Conservation (phyloP, 768 basidiomycete genomes). For the Crassisporium funariophilum region DNA sequence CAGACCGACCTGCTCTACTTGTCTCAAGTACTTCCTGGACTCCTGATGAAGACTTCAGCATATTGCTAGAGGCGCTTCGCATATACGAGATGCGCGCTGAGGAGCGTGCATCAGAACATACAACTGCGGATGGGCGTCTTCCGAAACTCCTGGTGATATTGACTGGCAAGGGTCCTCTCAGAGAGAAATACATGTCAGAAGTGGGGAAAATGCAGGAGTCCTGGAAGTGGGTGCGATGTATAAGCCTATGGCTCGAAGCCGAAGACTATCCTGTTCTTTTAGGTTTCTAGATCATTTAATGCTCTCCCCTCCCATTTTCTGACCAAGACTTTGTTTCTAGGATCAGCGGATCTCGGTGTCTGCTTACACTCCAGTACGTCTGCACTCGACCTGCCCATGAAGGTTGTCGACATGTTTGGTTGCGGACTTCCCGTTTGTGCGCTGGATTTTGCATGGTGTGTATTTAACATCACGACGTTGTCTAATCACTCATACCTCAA, state of each 20-base stretch:
- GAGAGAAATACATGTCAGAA: slow-evolving; percentile 70
- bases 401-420: slow-evolving; percentile 99
- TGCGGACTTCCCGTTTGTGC: slow-evolving; percentile 95
- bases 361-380: slow-evolving; percentile 91
- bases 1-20: slow-evolving; percentile 81
- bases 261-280: slow-evolving; percentile 88
- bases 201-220: slow-evolving; percentile 58
- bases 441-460: slow-evolving; percentile 83
- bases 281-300: slow-evolving; percentile 43
- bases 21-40: slow-evolving; percentile 98
- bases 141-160: slow-evolving; percentile 84
- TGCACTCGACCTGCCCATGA: slow-evolving; percentile 94
- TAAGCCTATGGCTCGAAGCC: slow-evolving; percentile 86
- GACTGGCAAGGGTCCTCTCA: slow-evolving; percentile 88
- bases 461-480: neutral
- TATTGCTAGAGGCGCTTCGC: slow-evolving; percentile 75
- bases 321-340: slow-evolving; percentile 41
- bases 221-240: slow-evolving; percentile 80
- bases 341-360: slow-evolving; percentile 90
- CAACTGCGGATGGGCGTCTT: slow-evolving; percentile 34
- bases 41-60: slow-evolving; percentile 90
- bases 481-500: slow-evolving; percentile 2
- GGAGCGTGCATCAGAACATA: slow-evolving; percentile 17
- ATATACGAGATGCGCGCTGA: slow-evolving; percentile 66
- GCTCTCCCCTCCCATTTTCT: neutral